Base-by-base conservation (phyloP, 257 asterid species). In the Solanum boliviense region DNA sequence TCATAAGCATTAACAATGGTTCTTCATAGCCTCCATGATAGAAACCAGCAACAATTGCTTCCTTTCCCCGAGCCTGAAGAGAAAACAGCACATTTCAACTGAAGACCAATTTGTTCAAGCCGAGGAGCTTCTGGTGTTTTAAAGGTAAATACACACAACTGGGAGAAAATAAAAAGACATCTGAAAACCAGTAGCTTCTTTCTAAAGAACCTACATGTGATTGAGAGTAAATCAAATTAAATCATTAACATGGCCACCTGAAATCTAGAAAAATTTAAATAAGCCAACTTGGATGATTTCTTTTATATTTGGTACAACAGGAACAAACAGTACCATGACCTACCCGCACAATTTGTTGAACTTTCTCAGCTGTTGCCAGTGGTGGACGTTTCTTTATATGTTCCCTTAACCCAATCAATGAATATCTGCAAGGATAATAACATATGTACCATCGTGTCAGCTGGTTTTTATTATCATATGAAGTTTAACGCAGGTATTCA, bases 301-400 rank as follows among this genome's bases (percentile, higher is more conserved):
- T 46, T 81, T 44, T 16, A 41, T 46, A 46, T 46, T 82, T 82
- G 85, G 68, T 48, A 82, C 70, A 82, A 31, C 18, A 82, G 70
- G 56, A 82, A 29, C n/a, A 81, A 81, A 46, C 68, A 81, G 38
- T 29, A 46, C 38, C 85, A 48, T 18, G 85, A 82, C 85, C 85
- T 91, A 97, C 99, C 96, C 98, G 89, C 71, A 97, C 96, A 92
- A 95, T 88, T 93, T 95, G 99, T 93, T 97, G 99, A 92, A 97
- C 95, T 89, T 97, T 97, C 91, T 97, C 99, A 11, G 99, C 88
- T 85, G 99, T 95, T 85, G 99, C 98, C 83, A 97, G 90, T 79
- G 99, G 99, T 56, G 99, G 99, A 31, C 99, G 99, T 92, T 97
- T 97, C 95, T 97, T 97, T 90, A 97, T 97, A 88, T 97, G 99